Base-by-base conservation (phyloP, 2,329 filamentous ascomycete species). In the Alternaria infectoria region DNA sequence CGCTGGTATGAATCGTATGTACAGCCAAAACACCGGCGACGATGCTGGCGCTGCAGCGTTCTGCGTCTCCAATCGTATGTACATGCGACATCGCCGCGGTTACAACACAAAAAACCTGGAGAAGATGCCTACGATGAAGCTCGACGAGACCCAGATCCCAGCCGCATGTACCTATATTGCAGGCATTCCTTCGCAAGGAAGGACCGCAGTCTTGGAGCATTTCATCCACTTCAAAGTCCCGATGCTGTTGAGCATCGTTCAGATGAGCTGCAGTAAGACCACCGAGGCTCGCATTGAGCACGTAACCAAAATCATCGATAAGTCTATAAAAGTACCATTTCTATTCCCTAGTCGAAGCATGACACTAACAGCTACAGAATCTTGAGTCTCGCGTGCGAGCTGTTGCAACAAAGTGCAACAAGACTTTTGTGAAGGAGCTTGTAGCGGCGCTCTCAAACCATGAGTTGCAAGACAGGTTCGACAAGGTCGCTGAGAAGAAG, bases 1-100 rank as follows among this genome's bases (percentile, higher is more conserved):
- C 1, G 49, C 50, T 4, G 45, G 19, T 6, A 13, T 69, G 12
- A 44, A 17, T 1, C 23, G 65, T 3, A 67, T 67, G 3, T 74
- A 74, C 23, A 64, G 59, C 4, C 17, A 44, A 9, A 58, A 66
- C 23, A 66, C 66, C 3, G 56, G 52, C 10, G 67, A 70, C 25
- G 59, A 61, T 10, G 52, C n/a, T 4, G 47, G 46, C 0, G 62
- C 67, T 1, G 65, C 69, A 4, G 32, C 67, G 0, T 74, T 67
- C 26, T 74, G 72, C n/a, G 62, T 74, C 1, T 68, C 63, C 1
- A 75, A 74, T 26, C 36, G 12, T 0, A 66, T 65, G 9, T 74
- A 73, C 46, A 69, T 68, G 62, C 47, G 52, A 6, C 59, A 74
- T 36, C 23, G 69, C 1, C 28, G 57, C 10, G 65, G 62, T 10